Evolutionary conservation across 805 yeast genomes (phyloP).

Genomic region (Teunomyces lycoperdinae): DNA sequence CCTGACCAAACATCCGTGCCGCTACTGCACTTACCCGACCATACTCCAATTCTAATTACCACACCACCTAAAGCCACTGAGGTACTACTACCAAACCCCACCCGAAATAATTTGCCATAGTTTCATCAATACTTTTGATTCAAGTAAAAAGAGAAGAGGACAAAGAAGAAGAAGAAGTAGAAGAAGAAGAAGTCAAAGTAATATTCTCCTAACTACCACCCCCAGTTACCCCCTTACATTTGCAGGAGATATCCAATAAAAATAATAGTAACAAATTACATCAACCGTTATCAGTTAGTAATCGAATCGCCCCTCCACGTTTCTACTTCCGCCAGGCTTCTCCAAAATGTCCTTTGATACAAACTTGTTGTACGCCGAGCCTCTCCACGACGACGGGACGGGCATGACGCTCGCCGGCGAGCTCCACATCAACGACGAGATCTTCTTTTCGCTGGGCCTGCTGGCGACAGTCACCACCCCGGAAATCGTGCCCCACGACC

Average conservation of each 20-base stretch:
- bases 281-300: too few species aligned
- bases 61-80: slow-evolving; percentile 3
- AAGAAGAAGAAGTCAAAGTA: too few species aligned
- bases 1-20: slow-evolving; percentile 2
- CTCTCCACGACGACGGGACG: neutral
- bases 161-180: too few species aligned
- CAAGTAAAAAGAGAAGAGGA: too few species aligned
- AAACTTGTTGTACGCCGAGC: neutral
- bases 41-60: neutral
- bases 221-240: too few species aligned
- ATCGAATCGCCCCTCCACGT: neutral
- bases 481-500: slow-evolving; percentile 1
- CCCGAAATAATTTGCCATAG: neutral
- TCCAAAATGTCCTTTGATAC: neutral
- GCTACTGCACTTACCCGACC: slow-evolving; percentile 3
- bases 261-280: too few species aligned
- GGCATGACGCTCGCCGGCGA: slow-evolving; percentile 3
- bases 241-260: too few species aligned
- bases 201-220: too few species aligned
- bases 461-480: slow-evolving; percentile 4
- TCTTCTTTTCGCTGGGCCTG: slow-evolving; percentile 5
- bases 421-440: slow-evolving; percentile 8
- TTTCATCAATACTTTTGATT: neutral
- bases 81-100: neutral
- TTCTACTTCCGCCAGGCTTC: neutral